Evolutionary conservation across 371 early-diverging fungal species (phyloP).

Genomic region (Synchytrium microbalum): DNA sequence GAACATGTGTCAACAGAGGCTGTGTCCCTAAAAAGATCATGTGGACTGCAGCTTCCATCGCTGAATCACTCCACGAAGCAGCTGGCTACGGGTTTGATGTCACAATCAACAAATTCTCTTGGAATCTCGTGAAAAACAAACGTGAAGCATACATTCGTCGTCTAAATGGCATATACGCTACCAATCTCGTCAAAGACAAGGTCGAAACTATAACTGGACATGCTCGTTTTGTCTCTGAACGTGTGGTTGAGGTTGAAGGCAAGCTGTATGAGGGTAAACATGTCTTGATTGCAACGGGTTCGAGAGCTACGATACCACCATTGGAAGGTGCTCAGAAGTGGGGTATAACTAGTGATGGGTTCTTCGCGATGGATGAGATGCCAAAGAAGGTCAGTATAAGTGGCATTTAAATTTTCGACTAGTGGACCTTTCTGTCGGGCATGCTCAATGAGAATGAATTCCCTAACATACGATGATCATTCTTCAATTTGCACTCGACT

Average conservation of each 20-base stretch:
- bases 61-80: constrained; percentile 81
- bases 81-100: constrained; percentile 80
- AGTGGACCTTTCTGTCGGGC: no score
- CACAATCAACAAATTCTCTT: constrained; percentile 38
- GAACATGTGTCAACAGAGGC: constrained; percentile 90
- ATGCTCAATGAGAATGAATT: neutral
- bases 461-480: no score
- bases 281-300: constrained; percentile 78
- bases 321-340: constrained; percentile 72
- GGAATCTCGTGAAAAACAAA: constrained; percentile 65
- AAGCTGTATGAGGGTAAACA: constrained; percentile 43
- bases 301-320: constrained; percentile 37
- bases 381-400: constrained; percentile 89
- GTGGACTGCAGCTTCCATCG: constrained; percentile 88
- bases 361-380: constrained; percentile 85
- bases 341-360: constrained; percentile 86
- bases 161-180: constrained; percentile 92
- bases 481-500: no score
- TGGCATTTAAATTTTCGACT: constrained; percentile 33
- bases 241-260: constrained; percentile 64
- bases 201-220: constrained; percentile 76
- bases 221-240: constrained; percentile 71
- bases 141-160: constrained; percentile 94
- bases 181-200: constrained; percentile 76
- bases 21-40: constrained; percentile 99